Conservation (phyloP, 768 basidiomycete species). For the Tricholoma sp. region DNA sequence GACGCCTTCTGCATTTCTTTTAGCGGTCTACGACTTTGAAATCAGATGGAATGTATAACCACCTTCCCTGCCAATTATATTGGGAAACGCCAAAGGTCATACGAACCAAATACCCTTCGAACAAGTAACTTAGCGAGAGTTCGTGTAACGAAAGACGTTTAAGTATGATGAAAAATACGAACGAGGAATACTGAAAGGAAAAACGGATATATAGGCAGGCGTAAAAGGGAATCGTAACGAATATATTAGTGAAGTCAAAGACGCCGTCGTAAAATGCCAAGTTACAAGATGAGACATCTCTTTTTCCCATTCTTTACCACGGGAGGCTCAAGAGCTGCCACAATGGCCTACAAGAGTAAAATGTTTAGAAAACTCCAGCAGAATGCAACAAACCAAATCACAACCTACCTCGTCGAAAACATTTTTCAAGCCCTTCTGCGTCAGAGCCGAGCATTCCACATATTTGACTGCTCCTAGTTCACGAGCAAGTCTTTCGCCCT, state of each 20-base stretch:
- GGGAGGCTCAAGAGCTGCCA: conserved; percentile 96
- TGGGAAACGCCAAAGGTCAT: background rate
- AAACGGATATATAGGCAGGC: conserved; percentile 43
- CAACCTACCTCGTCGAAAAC: conserved; percentile 94
- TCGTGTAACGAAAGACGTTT: conserved; percentile 28
- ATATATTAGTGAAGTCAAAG: conserved; percentile 17
- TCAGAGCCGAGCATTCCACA: conserved; percentile 98
- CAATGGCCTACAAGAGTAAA: conserved; percentile 68
- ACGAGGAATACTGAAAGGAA: conserved; percentile 29
- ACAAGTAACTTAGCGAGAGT: conserved; percentile 13
- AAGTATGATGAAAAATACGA: conserved; percentile 31
- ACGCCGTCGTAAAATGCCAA: conserved; percentile 15
- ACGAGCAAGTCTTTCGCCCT: conserved; percentile 92
- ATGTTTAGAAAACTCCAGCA: conserved; percentile 7
- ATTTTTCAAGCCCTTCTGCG: conserved; percentile 99
- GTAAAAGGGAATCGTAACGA: conserved; percentile 31
- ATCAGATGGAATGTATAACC: background rate
- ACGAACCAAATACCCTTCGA: conserved; percentile 16
- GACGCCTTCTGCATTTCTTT: background rate
- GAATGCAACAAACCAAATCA: background rate
- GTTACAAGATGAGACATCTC: conserved; percentile 84
- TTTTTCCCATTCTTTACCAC: conserved; percentile 74
- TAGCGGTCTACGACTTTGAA: background rate
- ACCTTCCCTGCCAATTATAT: background rate
- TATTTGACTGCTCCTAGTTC: conserved; percentile 99